Evolutionary conservation across 1,284 basidiomycete species (phyloP), one percentile per base, ranked within the genome.

Genomic region (Fistulina hepatica): DNA sequence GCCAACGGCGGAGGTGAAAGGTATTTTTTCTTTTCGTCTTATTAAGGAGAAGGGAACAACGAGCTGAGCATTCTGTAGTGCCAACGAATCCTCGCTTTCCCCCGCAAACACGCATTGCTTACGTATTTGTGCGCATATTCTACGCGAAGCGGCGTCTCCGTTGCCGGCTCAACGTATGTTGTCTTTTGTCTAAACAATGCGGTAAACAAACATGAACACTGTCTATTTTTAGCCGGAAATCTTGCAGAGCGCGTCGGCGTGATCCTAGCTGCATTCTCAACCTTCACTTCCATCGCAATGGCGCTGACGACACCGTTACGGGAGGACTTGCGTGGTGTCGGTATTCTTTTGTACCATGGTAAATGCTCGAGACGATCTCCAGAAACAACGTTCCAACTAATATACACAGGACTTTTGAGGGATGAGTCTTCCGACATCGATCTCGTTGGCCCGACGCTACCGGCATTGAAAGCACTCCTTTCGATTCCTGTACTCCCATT

Each of bases 391-490:
- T n/a, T 33, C 34, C 33, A 31, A 30, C 20, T 36, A 25, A 13
- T 33, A 31, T 28, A 20, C 48, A 85, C 15, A 13, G 90, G 91
- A 42, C 55, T 93, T 3, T 61, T 95, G 25, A 83, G 81, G 56
- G 88, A 93, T 43, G 92, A 94, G 52, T 73, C 74, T 0, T 73
- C 78, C 0, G 77, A 81, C 28, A 61, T 80, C 27, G 90, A 94
- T 56, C 59, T 91, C 4, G 80, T 79, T 22, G 80, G 81, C 3
- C 80, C 84, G 4, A 85, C 80, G 0, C 62, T 95, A 3, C 80
- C 85, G 1, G 73, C 79, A 5, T 63, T 94, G 45, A 93, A 92
- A 61, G 56, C 65, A 1, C 56, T 94, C 33, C 63, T 93, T 12
- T 76, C 80, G 39, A 58, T 75, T 33, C 68, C 72, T 28, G 48